Evolutionary conservation across 352 stramenopile genomes (phyloP), one percentile per base, ranked within the genome.

Genomic region (Globisporangium acanthophoron): DNA sequence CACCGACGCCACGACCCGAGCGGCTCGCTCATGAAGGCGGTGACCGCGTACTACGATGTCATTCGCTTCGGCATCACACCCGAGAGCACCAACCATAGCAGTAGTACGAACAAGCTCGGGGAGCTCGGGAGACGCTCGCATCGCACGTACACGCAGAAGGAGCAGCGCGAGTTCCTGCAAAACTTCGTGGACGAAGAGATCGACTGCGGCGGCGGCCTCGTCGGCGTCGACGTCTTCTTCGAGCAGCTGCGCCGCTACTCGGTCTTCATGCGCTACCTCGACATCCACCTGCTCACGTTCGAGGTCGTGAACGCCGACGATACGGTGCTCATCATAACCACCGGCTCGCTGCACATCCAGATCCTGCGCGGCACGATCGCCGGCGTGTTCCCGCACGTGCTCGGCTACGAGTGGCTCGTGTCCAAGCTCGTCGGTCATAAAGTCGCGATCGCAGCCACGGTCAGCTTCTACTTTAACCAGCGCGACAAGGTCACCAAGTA

Each of bases 221-320:
- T 50, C 27, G 69, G 69, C 20, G 20, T 69, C 12, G 52, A 59
- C 18, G 59, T 66, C 39, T 71, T 76, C 55, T 52, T 73, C 29
- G 62, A 76, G 54, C 56, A 66, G 59, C 61, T 76, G 39, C 56
- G 47, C 15, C 64, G 60, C 21, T 75, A 72, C 49, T 70, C 61
- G 50, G n/a, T 70, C 16, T 47, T 70, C 40, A 37, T 70, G 8
- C 50, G 54, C 16, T 69, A 67, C 47, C 64, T 76, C 41, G 21
- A 52, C 7, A 15, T 76, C 24, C 16, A 63, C 7, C 58, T 76
- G 51, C 52, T 66, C 39, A 45, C n/a, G 27, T 67, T 54, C 40
- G 62, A 70, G 27, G 68, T 73, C 24, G 46, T 73, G 3, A 37
- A 43, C 24, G 45, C 44, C 27, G 62, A 67, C 6, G 45, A 50